Base-by-base conservation (phyloP, 1,284 basidiomycete species). In the Takashimella tepidaria region DNA sequence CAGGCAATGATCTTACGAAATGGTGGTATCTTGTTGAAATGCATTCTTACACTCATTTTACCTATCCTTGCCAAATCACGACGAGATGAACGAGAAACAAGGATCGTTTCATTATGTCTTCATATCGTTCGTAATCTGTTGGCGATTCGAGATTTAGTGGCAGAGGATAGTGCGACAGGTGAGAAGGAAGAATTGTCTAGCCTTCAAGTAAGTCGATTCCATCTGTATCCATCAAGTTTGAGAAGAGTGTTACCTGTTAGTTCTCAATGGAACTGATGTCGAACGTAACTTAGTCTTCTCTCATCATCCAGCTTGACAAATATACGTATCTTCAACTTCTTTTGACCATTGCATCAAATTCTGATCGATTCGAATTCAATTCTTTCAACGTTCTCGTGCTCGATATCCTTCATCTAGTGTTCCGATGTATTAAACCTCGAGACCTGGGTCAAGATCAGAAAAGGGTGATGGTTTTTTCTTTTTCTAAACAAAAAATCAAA, bases 61-160 rank as follows among this genome's bases (percentile, higher is more conserved):
- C 84, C 87, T 1, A 84, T 85, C 6, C 77, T 91, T 0, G 80
- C 85, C 4, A 86, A 85, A 60, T 62, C 77, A 0, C 41, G 89
- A 61, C 80, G 92, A 19, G 82, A 81, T 41, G 84, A 88, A 56
- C 82, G 86, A 49, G 92, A 97, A 67, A 79, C 83, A 24, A 88
- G 93, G 66, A 80, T 96, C 62, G 84, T 96, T 66, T 89, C 86
- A 46, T 82, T 97, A 45, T 80, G 93, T n/a, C 79, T 97, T 8
- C 87, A 95, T 70, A 82, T 93, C 57, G 81, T 96, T 50, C 85
- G 92, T 49, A 97, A 97, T 70, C 81, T 97, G 22, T 83, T 88
- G 0, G 89, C 92, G 68, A 91, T 96, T 77, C 86, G 85, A 63
- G 92, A 96, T 74, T 81, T 83, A 1, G 83, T 85, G 0, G 75